Conservation (phyloP, 257 asterid genomes). For the Cordia subcordata region DNA sequence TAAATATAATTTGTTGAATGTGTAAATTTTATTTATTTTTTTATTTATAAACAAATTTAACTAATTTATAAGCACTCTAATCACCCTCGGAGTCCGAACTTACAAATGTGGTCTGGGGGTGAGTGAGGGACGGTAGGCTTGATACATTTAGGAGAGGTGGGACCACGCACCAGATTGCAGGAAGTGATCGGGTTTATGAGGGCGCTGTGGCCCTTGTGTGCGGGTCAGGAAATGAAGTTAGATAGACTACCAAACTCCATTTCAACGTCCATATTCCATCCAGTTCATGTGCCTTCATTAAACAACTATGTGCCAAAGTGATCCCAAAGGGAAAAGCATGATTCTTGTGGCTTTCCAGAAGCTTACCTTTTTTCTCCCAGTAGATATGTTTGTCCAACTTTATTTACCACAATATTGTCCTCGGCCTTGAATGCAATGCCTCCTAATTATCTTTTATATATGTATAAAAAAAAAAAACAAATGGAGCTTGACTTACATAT, state of each 20-base stretch:
- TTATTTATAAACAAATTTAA: no score
- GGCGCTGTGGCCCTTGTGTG: not conserved
- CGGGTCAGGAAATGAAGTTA: slow-evolving; percentile 6
- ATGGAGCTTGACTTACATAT: not conserved
- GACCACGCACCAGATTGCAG: slow-evolving; percentile 18
- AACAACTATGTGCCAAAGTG: slow-evolving; percentile 38
- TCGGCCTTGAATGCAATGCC: no score
- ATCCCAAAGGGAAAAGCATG: slow-evolving; percentile 22
- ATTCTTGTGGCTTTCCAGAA: slow-evolving; percentile 44
- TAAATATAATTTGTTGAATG: no score
- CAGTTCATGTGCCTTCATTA: slow-evolving; percentile 72
- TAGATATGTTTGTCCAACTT: no score
- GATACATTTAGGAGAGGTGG: slow-evolving; percentile 25
- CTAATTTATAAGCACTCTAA: no score
- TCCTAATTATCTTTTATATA: not conserved
- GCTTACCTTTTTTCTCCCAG: not conserved
- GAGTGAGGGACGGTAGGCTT: slow-evolving; percentile 8
- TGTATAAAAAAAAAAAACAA: not conserved
- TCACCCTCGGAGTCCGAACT: no score
- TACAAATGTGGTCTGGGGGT: not conserved
- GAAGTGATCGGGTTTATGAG: slow-evolving; percentile 1
- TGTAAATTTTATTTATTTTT: no score
- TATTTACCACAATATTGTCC: no score
- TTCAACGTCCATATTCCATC: slow-evolving; percentile 20
- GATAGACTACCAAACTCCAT: slow-evolving; percentile 33